Conservation (phyloP, 768 basidiomycete species). For the Collybiopsis confluens region DNA sequence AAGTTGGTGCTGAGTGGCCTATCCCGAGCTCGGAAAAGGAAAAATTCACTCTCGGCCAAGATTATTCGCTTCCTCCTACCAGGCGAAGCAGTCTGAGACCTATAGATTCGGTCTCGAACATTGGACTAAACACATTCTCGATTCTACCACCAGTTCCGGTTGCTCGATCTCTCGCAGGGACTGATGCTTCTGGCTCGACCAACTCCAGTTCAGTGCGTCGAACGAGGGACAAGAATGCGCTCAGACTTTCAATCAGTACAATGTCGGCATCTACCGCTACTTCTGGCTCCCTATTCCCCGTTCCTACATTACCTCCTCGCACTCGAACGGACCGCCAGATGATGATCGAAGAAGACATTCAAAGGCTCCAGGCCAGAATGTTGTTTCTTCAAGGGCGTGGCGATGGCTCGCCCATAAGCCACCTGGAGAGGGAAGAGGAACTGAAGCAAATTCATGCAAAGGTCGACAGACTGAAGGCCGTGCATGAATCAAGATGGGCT, state of each 20-base stretch:
- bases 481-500: constrained; percentile 6
- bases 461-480: constrained; percentile 1
- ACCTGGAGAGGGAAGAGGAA: neutral
- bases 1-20: neutral
- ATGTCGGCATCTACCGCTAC: neutral
- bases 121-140: neutral
- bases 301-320: constrained; percentile 4
- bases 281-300: neutral
- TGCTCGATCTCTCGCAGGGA: neutral
- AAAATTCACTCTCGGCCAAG: neutral
- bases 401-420: neutral
- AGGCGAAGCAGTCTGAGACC: neutral
- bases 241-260: neutral
- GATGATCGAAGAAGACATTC: constrained; percentile 6
- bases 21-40: neutral
- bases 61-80: neutral
- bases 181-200: neutral
- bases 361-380: constrained; percentile 3
- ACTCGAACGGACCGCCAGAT: constrained; percentile 5
- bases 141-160: neutral
- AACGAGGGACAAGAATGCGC: neutral
- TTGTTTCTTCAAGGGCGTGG: constrained; percentile 1
- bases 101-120: neutral
- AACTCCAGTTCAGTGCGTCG: neutral
- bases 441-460: neutral